Percentiles rank a stretch among this genome's conserved stretches.
Evolutionary conservation across 1,284 basidiomycete genomes (phyloP).

Genomic region (Rhodotorula sp.): DNA sequence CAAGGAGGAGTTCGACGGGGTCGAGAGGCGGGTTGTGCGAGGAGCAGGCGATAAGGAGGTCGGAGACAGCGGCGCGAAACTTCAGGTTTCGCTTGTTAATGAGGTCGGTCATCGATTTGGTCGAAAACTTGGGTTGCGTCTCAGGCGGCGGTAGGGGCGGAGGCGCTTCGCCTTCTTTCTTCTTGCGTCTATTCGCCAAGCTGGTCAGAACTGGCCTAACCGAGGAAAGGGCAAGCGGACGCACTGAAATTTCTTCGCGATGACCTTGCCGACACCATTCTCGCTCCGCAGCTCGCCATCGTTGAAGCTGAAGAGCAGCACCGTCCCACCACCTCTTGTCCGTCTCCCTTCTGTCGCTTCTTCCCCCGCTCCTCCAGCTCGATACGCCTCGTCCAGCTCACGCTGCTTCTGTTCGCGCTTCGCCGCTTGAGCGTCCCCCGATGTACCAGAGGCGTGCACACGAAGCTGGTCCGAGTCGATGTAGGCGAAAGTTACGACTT

Average conservation of each 20-base stretch:
- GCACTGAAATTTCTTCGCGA: conserved; percentile 38
- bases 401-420: conserved; percentile 40
- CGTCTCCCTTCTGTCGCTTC: conserved; percentile 3
- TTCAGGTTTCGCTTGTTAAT: conserved; percentile 68
- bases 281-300: conserved; percentile 49
- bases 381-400: conserved; percentile 43
- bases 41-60: conserved; percentile 64
- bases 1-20: conserved; percentile 61
- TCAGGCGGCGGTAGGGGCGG: conserved; percentile 5
- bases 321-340: conserved; percentile 36
- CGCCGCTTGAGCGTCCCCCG: conserved; percentile 10
- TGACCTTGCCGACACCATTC: conserved; percentile 48
- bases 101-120: conserved; percentile 56
- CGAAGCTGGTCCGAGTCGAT: conserved; percentile 65
- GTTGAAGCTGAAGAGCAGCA: conserved; percentile 50
- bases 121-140: conserved; percentile 32
- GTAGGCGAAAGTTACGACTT: conserved; percentile 77
- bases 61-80: conserved; percentile 67
- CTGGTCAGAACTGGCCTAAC: neutral
- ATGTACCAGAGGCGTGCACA: conserved; percentile 53
- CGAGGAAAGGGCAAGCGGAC: neutral
- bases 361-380: conserved; percentile 17
- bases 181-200: conserved; percentile 14
- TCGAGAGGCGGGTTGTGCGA: conserved; percentile 54
- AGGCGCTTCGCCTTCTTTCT: conserved; percentile 24